Percentiles rank a stretch among this genome's conserved stretches.
phyloP scores from a whole-genome alignment of 352 stramenopile genomes.

The Phytopythium mirpurense region DNA sequence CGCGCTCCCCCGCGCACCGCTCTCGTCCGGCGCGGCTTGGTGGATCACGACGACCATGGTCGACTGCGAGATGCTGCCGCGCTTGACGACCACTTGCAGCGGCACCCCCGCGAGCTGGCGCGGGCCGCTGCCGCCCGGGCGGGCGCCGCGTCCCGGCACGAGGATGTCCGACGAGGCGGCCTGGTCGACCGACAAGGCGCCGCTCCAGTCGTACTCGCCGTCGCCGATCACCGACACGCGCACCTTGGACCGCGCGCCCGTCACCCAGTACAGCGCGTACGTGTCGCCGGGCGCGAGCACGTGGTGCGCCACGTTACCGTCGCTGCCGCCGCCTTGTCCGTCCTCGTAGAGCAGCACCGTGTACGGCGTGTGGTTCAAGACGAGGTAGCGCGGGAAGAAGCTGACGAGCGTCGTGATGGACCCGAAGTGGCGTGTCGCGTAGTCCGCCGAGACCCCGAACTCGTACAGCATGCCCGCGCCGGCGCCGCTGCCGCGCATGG shows the following conservation, averaged over 20 bases:
- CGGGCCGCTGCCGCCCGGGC: conserved; percentile 5
- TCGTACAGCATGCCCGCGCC: conserved; percentile 57
- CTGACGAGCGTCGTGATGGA: conserved; percentile 82
- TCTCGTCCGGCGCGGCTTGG: conserved; percentile 18
- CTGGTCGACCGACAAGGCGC: conserved; percentile 43
- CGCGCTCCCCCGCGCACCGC: not conserved
- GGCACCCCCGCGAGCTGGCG: conserved; percentile 7
- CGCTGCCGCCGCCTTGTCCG: conserved; percentile 2
- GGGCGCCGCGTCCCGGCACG: conserved; percentile 35
- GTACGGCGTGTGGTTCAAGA: conserved; percentile 61
- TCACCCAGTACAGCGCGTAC: conserved; percentile 80
- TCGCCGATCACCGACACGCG: conserved; percentile 53
- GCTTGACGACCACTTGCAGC: conserved; percentile 63
- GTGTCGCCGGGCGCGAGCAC: conserved; percentile 62
- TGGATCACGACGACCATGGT: conserved; percentile 68
- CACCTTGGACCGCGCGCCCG: conserved; percentile 37
- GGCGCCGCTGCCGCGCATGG: conserved; percentile 21
- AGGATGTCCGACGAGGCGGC: conserved; percentile 40
- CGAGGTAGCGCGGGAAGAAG: conserved; percentile 74
- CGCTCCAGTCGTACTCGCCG: conserved; percentile 60
- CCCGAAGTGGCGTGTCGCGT: conserved; percentile 75
- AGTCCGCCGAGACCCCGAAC: conserved; percentile 76
- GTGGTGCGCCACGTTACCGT: conserved; percentile 55
- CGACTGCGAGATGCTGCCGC: conserved; percentile 65
- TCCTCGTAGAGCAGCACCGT: conserved; percentile 66